Base-by-base conservation (phyloP, 352 stramenopile species). In the Thraustochytrium sp. region DNA sequence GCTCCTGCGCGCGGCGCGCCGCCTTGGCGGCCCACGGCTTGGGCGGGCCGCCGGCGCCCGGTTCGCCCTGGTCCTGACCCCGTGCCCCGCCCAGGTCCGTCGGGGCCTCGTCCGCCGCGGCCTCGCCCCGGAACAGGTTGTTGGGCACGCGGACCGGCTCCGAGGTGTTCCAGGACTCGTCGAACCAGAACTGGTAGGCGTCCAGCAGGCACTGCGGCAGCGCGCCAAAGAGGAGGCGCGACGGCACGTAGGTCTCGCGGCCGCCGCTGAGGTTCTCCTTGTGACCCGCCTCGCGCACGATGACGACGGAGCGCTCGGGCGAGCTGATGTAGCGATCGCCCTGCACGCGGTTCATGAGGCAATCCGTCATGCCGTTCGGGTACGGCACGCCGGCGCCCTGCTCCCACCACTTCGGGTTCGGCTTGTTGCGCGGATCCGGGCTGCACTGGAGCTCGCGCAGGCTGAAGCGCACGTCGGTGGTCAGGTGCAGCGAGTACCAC, bases 121-220 rank as follows among this genome's bases (percentile, higher is more conserved):
- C 44, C 31, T 55, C 62, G 36, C 62, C 62, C 4, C 44, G 37
- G 74, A 94, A 95, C 4, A 95, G 82, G 78, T 94, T 94, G 77
- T 93, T 95, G 29, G 89, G 68, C 3, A 80, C 68, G 21, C 34
- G 42, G 44, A 46, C 16, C 16, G 11, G 0, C 2, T 26, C 59
- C 42, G n/a, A n/a, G 26, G 5, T 21, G 5, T 40, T 13, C 68
- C 23, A 75, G 42, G 75, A 64, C 68, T 93, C 90, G 26, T 93
- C 92, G 34, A 92, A 87, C 93, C 93, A 97, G 80, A 97, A 96
- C 1, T 88, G 87, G 62, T 96, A 96, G 5, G 90, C 89, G 54
- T 95, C 92, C 1, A 97, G 86, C 48, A 97, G 88, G 16, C 90
- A 93, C 34, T 89, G 93, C 2, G 92, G 92, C 42, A 97, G 59